Evolutionary conservation across 176 grass and related monocot species (phyloP).

Genomic region (Avena insularis): DNA sequence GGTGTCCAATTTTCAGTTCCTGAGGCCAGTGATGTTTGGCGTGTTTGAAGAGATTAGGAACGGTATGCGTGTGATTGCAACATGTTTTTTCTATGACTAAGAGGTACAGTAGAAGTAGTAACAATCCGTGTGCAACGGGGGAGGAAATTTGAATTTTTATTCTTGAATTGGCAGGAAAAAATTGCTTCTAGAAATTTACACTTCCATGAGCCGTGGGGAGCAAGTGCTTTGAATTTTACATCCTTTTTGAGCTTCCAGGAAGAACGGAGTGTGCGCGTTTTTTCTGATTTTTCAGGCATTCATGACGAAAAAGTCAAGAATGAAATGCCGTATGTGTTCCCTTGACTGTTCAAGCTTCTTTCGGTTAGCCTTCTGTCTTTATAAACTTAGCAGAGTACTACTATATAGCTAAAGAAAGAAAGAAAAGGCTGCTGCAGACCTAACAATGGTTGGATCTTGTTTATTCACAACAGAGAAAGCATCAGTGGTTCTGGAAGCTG

Average conservation of each 20-base stretch:
- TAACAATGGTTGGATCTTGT: neutral
- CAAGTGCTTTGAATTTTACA: constrained; percentile 7
- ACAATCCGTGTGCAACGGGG: neutral
- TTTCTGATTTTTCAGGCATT: neutral
- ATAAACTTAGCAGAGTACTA: too few relatives aligned
- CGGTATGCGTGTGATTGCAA: neutral
- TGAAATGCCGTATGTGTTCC: neutral
- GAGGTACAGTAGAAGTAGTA: neutral
- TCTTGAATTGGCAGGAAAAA: neutral
- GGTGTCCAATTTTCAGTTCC: neutral
- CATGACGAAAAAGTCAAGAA: neutral
- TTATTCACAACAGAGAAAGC: neutral
- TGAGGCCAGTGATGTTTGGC: neutral
- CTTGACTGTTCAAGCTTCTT: neutral
- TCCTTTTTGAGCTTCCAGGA: neutral
- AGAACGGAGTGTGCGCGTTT: neutral
- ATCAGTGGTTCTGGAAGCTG: neutral
- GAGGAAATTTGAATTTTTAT: neutral
- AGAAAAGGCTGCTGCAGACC: too few relatives aligned
- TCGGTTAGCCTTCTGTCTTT: neutral
- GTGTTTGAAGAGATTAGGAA: constrained; percentile 8
- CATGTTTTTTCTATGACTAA: neutral
- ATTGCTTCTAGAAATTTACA: neutral
- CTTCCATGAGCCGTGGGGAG: neutral
- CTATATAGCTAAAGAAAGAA: too few relatives aligned